phyloP scores from a whole-genome alignment of 768 basidiomycete genomes.

The Collybia mongolica region DNA sequence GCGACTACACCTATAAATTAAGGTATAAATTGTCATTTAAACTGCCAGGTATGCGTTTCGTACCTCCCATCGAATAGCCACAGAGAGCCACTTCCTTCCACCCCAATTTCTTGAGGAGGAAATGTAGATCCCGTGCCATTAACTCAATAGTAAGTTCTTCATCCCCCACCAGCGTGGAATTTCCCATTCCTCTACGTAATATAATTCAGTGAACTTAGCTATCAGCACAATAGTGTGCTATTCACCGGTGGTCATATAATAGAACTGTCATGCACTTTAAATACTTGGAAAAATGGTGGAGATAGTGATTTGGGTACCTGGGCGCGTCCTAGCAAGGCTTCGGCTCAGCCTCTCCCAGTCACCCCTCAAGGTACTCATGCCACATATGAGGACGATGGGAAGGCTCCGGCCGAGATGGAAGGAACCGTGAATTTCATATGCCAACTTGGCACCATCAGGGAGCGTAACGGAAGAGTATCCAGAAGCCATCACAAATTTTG shows the following conservation, averaged over 20 bases:
- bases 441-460: conserved; percentile 41
- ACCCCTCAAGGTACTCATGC: conserved; percentile 35
- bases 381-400: conserved; percentile 42
- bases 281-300: not conserved
- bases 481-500: conserved; percentile 15
- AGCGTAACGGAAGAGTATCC: conserved; percentile 25
- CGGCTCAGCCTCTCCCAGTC: conserved; percentile 38
- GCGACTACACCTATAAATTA: conserved; percentile 33
- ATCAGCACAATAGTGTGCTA: not conserved
- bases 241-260: conserved; percentile 39
- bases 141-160: conserved; percentile 42
- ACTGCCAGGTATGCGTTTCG: conserved; percentile 4
- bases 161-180: conserved; percentile 33
- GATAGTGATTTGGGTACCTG: conserved; percentile 28
- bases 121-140: conserved; percentile 43
- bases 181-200: conserved; percentile 40
- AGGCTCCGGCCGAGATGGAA: conserved; percentile 24
- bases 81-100: conserved; percentile 44
- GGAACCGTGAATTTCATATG: conserved; percentile 42
- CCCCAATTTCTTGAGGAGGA: conserved; percentile 32
- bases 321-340: conserved; percentile 31
- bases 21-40: not conserved
- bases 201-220: not conserved
- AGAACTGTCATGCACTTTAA: conserved; percentile 28
- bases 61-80: conserved; percentile 55